Evolutionary conservation across 169 alveolate species (phyloP).

Genomic region (Cryptosporidium ryanae): DNA sequence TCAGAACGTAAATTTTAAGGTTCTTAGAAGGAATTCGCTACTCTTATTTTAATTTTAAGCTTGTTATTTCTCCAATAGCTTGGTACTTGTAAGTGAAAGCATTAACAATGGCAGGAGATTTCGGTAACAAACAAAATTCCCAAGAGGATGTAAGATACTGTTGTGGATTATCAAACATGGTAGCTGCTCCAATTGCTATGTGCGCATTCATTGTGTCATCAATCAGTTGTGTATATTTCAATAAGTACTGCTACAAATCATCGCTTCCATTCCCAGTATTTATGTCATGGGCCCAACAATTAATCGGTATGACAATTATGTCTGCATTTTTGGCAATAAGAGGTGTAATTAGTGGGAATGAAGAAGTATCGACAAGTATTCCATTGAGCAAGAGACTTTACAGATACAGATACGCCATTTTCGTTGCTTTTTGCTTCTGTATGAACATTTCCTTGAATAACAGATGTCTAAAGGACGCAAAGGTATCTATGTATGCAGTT

Average conservation of each 20-base stretch:
- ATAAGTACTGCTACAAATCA: conserved; percentile 54
- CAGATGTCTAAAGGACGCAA: conserved; percentile 43
- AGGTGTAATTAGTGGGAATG: conserved; percentile 66
- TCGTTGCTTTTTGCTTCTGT: conserved; percentile 72
- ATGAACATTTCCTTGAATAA: conserved; percentile 68
- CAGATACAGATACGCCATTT: conserved; percentile 70
- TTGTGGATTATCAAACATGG: conserved; percentile 54
- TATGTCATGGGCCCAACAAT: conserved; percentile 75
- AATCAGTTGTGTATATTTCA: conserved; percentile 66
- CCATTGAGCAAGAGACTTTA: conserved; percentile 67
- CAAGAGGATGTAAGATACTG: conserved; percentile 74
- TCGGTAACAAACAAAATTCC: conserved; percentile 66
- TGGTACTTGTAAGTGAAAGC: too few relatives aligned
- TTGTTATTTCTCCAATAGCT: too few relatives aligned
- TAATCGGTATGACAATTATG: conserved; percentile 68
- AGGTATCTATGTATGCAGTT: conserved; percentile 70
- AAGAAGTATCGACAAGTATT: conserved; percentile 60
- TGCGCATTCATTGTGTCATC: conserved; percentile 69
- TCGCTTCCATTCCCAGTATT: conserved; percentile 62
- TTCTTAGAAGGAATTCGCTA: too few relatives aligned
- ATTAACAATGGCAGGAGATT: conserved; percentile 63
- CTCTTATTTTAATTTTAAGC: too few relatives aligned
- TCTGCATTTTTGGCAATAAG: conserved; percentile 64
- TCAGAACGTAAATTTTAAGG: background rate
- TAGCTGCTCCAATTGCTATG: conserved; percentile 76